Percentiles rank a stretch among this genome's conserved stretches.
phyloP scores from a whole-genome alignment of 75 land plant species.

The Larix kaempferi region DNA sequence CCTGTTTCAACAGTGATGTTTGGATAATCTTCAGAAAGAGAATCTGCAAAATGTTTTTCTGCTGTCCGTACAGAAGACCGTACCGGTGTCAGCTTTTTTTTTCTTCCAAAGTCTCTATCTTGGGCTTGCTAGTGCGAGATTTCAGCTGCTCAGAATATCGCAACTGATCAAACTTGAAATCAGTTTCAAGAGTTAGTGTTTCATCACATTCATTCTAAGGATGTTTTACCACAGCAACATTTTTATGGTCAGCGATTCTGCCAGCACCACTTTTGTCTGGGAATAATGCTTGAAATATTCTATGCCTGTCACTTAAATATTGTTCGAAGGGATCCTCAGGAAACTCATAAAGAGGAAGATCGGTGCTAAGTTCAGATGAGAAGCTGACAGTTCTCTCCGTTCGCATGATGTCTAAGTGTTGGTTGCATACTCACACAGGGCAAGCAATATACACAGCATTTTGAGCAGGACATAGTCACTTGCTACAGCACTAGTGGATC shows the following conservation, averaged over 20 bases:
- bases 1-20: too few species aligned
- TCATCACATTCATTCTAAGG: conserved; percentile 11
- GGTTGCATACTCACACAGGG: too few species aligned
- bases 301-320: conserved; percentile 34
- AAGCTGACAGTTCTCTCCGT: conserved; percentile 29
- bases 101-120: conserved; percentile 9
- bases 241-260: conserved; percentile 12
- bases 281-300: conserved; percentile 57
- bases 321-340: conserved; percentile 46
- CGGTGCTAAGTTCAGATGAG: conserved; percentile 53
- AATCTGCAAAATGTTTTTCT: conserved; percentile 54
- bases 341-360: conserved; percentile 53
- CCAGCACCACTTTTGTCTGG: conserved; percentile 92
- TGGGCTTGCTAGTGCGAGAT: neutral
- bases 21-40: conserved; percentile 33
- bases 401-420: neutral
- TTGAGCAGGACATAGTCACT: too few species aligned
- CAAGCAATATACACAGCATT: too few species aligned
- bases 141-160: conserved; percentile 5
- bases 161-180: conserved; percentile 22
- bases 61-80: conserved; percentile 73
- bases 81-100: conserved; percentile 35
- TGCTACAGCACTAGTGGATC: too few species aligned
- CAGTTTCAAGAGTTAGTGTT: conserved; percentile 20
- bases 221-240: conserved; percentile 9